Evolutionary conservation across 169 alveolate genomes (phyloP).

Genomic region (Plasmodium adleri): DNA sequence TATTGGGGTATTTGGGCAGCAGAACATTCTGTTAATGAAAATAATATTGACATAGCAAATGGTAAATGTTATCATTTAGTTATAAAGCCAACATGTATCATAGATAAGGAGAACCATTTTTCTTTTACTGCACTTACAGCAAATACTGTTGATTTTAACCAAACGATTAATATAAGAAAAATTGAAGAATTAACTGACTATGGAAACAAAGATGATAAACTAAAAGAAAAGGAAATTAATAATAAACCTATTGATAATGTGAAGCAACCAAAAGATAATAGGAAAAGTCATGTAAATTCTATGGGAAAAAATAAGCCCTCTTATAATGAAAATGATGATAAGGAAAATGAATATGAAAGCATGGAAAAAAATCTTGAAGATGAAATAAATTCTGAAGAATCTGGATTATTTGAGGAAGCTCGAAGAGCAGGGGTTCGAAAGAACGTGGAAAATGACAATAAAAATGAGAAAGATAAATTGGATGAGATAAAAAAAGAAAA

Average conservation of each 20-base stretch:
- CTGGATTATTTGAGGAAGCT: conserved; percentile 1
- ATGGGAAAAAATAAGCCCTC: not conserved
- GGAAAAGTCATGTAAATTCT: not conserved
- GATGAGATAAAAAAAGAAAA: not conserved
- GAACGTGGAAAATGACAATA: not conserved
- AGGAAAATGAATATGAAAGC: not conserved
- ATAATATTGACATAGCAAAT: conserved; percentile 6
- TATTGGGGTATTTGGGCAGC: conserved; percentile 69
- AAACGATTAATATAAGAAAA: conserved; percentile 11
- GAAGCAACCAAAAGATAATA: not conserved
- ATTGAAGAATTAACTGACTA: conserved; percentile 17
- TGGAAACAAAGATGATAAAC: not conserved
- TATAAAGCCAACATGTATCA: conserved; percentile 64
- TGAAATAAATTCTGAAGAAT: not conserved
- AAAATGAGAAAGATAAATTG: not conserved
- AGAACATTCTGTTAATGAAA: conserved; percentile 15
- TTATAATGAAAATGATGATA: not conserved
- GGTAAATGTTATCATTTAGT: conserved; percentile 50
- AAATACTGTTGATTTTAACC: conserved; percentile 53
- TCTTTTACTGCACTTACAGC: conserved; percentile 72
- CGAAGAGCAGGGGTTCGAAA: not conserved
- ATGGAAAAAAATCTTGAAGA: conserved; percentile 1
- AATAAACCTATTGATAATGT: not conserved
- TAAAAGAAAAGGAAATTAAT: not conserved
- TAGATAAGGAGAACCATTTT: conserved; percentile 54